These are phyloP conservation scores for Thermoascus crustaceus DNA, from an alignment of 2,329 filamentous ascomycete genomes.

Conservation along the genomic window DNA sequence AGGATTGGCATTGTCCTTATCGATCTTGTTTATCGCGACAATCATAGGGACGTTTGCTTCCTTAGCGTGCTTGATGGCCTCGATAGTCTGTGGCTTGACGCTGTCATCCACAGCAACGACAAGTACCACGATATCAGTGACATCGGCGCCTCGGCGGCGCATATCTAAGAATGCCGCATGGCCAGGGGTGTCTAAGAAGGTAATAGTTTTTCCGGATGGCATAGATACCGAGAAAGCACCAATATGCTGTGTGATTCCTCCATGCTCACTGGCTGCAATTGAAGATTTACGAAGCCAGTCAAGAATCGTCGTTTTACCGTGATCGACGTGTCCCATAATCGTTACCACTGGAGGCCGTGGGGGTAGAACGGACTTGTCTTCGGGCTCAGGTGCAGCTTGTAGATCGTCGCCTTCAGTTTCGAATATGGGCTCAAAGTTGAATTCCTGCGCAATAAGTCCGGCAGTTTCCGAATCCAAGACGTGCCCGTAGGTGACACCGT, in stretches of 20 bases:
- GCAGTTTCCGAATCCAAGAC: slow-evolving; percentile 87
- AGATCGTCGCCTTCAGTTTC: slow-evolving; percentile 63
- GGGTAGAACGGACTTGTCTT: slow-evolving; percentile 61
- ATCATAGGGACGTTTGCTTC: slow-evolving; percentile 86
- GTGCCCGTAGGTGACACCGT: slow-evolving; percentile 72
- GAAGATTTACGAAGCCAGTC: slow-evolving; percentile 92
- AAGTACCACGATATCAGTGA: slow-evolving; percentile 92
- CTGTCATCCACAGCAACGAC: slow-evolving; percentile 96
- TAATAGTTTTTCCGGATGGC: slow-evolving; percentile 79
- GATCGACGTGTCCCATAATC: slow-evolving; percentile 98
- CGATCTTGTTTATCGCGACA: slow-evolving; percentile 95
- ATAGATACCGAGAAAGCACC: slow-evolving; percentile 91
- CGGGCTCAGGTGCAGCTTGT: slow-evolving; percentile 57
- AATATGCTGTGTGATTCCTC: slow-evolving; percentile 97
- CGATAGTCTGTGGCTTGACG: slow-evolving; percentile 93
- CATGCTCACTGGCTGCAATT: slow-evolving; percentile 82
- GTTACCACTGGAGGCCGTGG: slow-evolving; percentile 85
- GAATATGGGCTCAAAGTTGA: slow-evolving; percentile 78
- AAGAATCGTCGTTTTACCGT: slow-evolving; percentile 93
- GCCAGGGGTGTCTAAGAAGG: slow-evolving; percentile 92
- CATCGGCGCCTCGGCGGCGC: slow-evolving; percentile 88
- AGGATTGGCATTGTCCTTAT: slow-evolving; percentile 73
- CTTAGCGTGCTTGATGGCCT: slow-evolving; percentile 89
- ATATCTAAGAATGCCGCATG: slow-evolving; percentile 94
- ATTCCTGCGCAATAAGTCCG: slow-evolving; percentile 82